A percentile compares a stretch with the other conserved stretches of the same genome.
These are phyloP conservation scores for Oryza coarctata DNA, from an alignment of 176 grass and related monocot genomes.

Conservation along the genomic window DNA sequence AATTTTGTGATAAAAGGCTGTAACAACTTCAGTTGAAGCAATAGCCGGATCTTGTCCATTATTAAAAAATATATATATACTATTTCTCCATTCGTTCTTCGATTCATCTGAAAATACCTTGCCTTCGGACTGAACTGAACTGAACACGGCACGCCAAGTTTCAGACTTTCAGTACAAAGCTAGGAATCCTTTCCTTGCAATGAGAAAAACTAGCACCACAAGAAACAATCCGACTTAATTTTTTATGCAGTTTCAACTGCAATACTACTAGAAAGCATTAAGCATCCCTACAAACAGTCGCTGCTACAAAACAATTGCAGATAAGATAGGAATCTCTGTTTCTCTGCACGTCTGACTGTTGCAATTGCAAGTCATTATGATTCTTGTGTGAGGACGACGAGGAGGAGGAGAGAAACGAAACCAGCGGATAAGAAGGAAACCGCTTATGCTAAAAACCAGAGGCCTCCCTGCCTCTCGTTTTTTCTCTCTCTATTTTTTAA, in stretches of 20 bases:
- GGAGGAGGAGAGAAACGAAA: background rate
- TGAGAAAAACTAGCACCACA: background rate
- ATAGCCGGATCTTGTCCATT: no score
- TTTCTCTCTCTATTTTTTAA: background rate
- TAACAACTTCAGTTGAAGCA: no score
- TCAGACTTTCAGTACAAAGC: background rate
- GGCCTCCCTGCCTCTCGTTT: background rate
- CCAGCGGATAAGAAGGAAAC: conserved; percentile 15
- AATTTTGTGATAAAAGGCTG: no score
- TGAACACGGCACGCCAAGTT: background rate
- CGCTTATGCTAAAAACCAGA: background rate
- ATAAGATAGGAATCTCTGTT: no score
- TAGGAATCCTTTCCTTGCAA: background rate
- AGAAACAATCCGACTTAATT: background rate
- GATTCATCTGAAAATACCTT: background rate
- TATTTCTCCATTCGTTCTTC: no score
- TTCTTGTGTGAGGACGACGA: background rate
- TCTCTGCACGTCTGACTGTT: no score
- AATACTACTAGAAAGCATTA: no score
- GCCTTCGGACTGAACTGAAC: background rate
- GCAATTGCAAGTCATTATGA: background rate
- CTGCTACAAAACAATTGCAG: background rate
- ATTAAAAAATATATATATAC: no score
- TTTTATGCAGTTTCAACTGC: background rate
- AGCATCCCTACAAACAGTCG: background rate